phyloP scores from a whole-genome alignment of 2,329 filamentous ascomycete genomes.

The Curvularia spicifera region DNA sequence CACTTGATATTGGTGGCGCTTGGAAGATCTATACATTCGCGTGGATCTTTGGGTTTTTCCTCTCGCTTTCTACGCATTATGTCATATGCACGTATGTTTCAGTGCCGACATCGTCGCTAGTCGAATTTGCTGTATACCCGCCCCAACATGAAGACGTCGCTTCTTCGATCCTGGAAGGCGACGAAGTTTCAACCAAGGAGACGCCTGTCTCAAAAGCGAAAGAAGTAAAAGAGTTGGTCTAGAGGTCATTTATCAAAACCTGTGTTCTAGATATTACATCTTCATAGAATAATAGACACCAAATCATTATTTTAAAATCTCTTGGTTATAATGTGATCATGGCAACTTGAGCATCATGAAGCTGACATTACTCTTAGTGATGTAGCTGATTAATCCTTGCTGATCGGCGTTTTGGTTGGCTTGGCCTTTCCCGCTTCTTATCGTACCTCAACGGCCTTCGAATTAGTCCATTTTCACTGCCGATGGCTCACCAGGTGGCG shows the following conservation, averaged over 20 bases:
- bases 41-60: constrained; percentile 52
- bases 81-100: constrained; percentile 51
- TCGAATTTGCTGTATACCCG: constrained; percentile 50
- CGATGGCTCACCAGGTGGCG: background rate
- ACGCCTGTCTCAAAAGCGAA: constrained; percentile 35
- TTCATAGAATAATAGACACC: background rate
- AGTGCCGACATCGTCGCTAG: constrained; percentile 40
- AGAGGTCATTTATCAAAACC: background rate
- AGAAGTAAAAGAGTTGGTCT: constrained; percentile 29
- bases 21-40: constrained; percentile 54
- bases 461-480: background rate
- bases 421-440: constrained; percentile 18
- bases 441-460: constrained; percentile 16
- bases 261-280: background rate
- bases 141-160: constrained; percentile 41
- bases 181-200: constrained; percentile 31
- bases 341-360: background rate
- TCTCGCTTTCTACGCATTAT: constrained; percentile 48
- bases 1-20: constrained; percentile 49
- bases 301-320: background rate
- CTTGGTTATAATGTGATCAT: background rate
- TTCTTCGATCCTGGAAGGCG: constrained; percentile 28
- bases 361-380: constrained; percentile 22
- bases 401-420: constrained; percentile 24
- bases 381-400: constrained; percentile 33